phyloP scores from a whole-genome alignment of 2,329 filamentous ascomycete species.

The Ilyonectria robusta region DNA sequence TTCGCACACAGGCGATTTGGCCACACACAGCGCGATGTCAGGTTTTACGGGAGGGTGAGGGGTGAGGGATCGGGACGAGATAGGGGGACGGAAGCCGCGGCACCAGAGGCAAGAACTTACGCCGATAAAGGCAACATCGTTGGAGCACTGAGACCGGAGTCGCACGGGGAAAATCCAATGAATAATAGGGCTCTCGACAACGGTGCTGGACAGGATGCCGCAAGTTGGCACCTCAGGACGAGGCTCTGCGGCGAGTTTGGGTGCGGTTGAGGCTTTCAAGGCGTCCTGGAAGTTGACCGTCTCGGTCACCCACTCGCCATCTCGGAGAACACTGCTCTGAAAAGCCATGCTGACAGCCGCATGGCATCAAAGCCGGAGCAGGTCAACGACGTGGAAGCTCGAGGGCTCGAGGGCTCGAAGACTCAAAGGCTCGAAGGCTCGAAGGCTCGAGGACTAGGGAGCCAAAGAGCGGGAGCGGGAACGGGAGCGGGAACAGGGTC shows the following conservation, averaged over 20 bases:
- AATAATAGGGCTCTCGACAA: constrained; percentile 81
- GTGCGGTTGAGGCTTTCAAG: constrained; percentile 55
- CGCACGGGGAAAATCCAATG: constrained; percentile 86
- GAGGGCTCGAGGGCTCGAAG: constrained; percentile 8
- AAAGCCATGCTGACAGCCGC: constrained; percentile 58
- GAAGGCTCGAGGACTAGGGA: constrained; percentile 9
- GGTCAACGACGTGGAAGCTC: constrained; percentile 9
- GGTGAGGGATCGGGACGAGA: not conserved
- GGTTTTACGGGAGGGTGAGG: not conserved
- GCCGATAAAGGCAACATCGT: constrained; percentile 90
- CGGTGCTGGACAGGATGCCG: constrained; percentile 84
- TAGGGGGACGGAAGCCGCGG: not conserved
- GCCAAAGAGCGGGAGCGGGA: constrained; percentile 8
- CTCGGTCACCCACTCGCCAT: constrained; percentile 71
- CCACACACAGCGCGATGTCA: not conserved
- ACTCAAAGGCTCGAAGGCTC: constrained; percentile 6
- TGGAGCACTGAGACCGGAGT: constrained; percentile 76
- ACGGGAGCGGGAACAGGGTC: constrained; percentile 16
- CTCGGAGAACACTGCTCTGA: constrained; percentile 67
- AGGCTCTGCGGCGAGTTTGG: constrained; percentile 50
- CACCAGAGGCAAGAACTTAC: constrained; percentile 62
- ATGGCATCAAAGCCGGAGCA: constrained; percentile 38
- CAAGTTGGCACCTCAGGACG: constrained; percentile 64
- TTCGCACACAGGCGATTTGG: not conserved
- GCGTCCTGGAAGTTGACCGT: constrained; percentile 62